Conservation (phyloP, 495 filamentous ascomycete species). For the Tuber calosporum region DNA sequence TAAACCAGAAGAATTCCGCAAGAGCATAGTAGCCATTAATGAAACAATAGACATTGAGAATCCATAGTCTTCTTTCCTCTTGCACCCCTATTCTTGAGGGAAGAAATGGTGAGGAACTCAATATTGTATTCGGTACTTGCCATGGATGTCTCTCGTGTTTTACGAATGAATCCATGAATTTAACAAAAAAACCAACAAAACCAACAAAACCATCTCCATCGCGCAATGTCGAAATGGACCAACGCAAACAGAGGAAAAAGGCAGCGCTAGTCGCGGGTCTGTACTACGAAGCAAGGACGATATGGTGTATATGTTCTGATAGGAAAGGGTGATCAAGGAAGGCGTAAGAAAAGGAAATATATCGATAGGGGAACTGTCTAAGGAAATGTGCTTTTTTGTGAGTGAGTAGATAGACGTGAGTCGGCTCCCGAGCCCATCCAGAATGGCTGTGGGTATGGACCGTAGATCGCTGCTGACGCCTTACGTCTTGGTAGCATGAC, state of each 20-base stretch:
- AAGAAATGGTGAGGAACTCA: no score
- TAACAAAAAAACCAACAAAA: no score
- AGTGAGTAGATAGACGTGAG: not conserved
- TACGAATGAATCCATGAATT: no score
- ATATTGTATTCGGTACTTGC: no score
- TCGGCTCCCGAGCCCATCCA: not conserved
- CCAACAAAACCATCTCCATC: no score
- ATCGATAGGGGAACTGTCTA: not conserved
- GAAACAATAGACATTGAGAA: no score
- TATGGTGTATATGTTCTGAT: not conserved
- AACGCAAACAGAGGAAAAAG: not conserved
- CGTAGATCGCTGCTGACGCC: not conserved
- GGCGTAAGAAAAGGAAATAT: conserved; percentile 9
- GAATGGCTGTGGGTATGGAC: not conserved
- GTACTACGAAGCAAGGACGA: not conserved
- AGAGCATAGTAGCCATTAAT: no score
- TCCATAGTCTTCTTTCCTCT: no score
- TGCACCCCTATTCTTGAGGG: no score
- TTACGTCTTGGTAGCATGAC: not conserved
- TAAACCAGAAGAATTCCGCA: no score
- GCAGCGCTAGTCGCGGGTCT: not conserved
- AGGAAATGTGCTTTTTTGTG: not conserved
- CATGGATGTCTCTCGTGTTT: no score
- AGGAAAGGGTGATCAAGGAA: not conserved
- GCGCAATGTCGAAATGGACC: not conserved